Evolutionary conservation across 2,329 filamentous ascomycete genomes (phyloP).

Genomic region (Venturia carpophila): DNA sequence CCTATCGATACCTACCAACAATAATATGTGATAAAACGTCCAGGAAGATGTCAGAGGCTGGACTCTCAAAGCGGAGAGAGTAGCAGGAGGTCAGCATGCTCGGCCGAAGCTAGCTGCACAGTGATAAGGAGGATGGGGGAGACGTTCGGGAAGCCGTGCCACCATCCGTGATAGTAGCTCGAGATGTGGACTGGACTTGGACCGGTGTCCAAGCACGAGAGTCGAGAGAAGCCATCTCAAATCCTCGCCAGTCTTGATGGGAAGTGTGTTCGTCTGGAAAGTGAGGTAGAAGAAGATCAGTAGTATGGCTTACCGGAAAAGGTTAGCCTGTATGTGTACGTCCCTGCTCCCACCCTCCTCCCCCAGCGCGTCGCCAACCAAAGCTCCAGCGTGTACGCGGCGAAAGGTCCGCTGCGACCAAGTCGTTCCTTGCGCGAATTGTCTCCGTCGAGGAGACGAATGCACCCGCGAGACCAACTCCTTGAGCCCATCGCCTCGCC

Average conservation of each 20-base stretch:
- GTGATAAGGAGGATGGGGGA: background rate
- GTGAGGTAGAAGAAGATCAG: too few species aligned
- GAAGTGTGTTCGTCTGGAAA: too few species aligned
- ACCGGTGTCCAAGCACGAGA: background rate
- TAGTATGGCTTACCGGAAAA: background rate
- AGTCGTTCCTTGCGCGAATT: constrained; percentile 10
- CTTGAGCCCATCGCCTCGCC: background rate
- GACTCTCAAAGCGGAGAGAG: constrained; percentile 1
- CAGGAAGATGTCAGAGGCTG: background rate
- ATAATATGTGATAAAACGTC: background rate
- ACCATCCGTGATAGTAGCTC: background rate
- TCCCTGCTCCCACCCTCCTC: background rate
- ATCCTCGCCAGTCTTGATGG: too few species aligned
- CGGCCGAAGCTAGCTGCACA: background rate
- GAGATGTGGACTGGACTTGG: background rate
- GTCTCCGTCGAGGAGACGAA: constrained; percentile 11
- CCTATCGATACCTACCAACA: background rate
- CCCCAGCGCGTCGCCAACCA: background rate
- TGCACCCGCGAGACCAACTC: background rate
- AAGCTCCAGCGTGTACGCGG: constrained; percentile 7
- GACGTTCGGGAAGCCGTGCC: background rate
- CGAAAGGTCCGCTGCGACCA: constrained; percentile 12
- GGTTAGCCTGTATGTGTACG: background rate
- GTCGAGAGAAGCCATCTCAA: background rate
- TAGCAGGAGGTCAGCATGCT: background rate